A percentile compares a stretch with the other conserved stretches of the same genome.
These are phyloP conservation scores for Melampsora abietis-canadensis DNA, from an alignment of 1,284 basidiomycete genomes.

Conservation along the genomic window DNA sequence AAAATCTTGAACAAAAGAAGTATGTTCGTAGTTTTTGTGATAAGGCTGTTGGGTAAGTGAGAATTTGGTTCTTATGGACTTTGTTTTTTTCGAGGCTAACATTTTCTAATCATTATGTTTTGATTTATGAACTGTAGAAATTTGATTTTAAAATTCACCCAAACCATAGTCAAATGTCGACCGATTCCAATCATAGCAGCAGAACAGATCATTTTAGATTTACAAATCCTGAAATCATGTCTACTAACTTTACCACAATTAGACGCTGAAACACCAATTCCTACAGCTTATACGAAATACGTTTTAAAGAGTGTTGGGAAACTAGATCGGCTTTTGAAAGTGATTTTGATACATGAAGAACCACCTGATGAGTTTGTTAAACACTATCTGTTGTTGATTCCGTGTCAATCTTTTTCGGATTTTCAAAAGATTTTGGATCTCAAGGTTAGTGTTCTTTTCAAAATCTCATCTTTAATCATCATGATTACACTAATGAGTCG, in stretches of 20 bases:
- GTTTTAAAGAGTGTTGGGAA: conserved; percentile 74
- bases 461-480: neutral
- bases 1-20: conserved; percentile 83
- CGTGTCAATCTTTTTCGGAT: conserved; percentile 86
- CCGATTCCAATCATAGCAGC: conserved; percentile 85
- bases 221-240: conserved; percentile 79
- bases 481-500: neutral
- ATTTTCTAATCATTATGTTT: no score
- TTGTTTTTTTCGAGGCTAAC: conserved; percentile 6
- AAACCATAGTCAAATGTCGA: conserved; percentile 76
- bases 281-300: conserved; percentile 68
- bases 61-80: neutral
- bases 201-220: conserved; percentile 88
- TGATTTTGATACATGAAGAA: conserved; percentile 87
- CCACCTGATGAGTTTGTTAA: conserved; percentile 88
- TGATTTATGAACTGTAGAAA: conserved; percentile 60
- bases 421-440: conserved; percentile 73
- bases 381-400: conserved; percentile 86
- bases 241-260: conserved; percentile 69
- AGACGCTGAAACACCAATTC: conserved; percentile 44
- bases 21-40: conserved; percentile 86
- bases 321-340: conserved; percentile 85
- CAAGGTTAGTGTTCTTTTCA: conserved; percentile 55
- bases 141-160: conserved; percentile 77
- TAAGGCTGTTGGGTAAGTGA: conserved; percentile 72